Percentiles rank a stretch among this genome's conserved stretches.
These are phyloP conservation scores for Fusarium poae DNA, from an alignment of 2,329 filamentous ascomycete genomes.

Conservation along the genomic window DNA sequence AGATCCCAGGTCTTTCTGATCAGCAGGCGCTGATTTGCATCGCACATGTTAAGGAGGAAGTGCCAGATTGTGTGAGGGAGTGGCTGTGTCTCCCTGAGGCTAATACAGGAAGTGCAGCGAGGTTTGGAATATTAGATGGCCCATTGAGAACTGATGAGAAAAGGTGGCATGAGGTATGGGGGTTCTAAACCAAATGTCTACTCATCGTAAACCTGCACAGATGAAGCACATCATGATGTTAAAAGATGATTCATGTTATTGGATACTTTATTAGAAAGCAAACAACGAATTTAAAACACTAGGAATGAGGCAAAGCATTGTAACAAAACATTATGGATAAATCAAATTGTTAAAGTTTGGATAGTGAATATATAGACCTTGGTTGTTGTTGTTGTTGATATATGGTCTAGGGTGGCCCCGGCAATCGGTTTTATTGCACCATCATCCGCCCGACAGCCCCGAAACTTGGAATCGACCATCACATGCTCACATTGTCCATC, in stretches of 20 bases:
- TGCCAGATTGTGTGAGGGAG: constrained; percentile 84
- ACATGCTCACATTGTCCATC: constrained; percentile 17
- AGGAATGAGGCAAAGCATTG: too few species aligned
- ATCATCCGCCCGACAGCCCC: constrained; percentile 34
- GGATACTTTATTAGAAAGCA: neutral
- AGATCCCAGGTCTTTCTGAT: constrained; percentile 72
- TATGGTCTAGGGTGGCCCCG: constrained; percentile 23
- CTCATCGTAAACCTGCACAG: too few species aligned
- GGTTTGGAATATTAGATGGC: constrained; percentile 74
- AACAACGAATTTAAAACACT: neutral
- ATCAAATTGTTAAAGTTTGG: neutral
- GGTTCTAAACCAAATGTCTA: constrained; percentile 44
- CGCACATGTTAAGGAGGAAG: constrained; percentile 90
- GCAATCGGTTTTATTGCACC: constrained; percentile 31
- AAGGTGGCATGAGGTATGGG: constrained; percentile 77
- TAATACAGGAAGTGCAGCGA: constrained; percentile 70
- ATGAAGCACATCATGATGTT: too few species aligned
- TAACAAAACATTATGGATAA: too few species aligned
- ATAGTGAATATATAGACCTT: neutral
- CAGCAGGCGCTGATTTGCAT: constrained; percentile 91
- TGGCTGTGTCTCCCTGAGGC: constrained; percentile 89
- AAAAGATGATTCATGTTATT: neutral
- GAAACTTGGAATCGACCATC: constrained; percentile 1
- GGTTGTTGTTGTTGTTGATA: neutral
- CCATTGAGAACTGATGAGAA: constrained; percentile 68